These are phyloP conservation scores for Inonotus obliquus DNA, from an alignment of 1,284 basidiomycete species.

Conservation along the genomic window DNA sequence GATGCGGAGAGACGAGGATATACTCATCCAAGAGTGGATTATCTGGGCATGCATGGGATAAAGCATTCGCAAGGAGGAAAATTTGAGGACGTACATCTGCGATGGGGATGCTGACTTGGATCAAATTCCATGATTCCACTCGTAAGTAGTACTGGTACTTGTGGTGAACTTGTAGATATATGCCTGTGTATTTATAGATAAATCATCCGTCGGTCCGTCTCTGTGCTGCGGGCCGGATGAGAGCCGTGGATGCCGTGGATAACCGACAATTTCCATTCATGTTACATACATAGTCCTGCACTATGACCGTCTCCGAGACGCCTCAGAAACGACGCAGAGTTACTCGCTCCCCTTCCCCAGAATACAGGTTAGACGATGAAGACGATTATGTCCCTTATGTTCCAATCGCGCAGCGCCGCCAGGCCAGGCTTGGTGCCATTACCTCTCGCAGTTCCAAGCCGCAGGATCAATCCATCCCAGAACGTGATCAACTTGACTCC, in stretches of 20 bases:
- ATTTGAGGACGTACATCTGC: conserved; percentile 49
- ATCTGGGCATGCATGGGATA: conserved; percentile 46
- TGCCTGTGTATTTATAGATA: neutral
- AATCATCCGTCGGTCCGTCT: too few species aligned
- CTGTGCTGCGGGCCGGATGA: too few species aligned
- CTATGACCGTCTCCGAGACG: conserved; percentile 10
- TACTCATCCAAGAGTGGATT: conserved; percentile 80
- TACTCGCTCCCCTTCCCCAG: conserved; percentile 52
- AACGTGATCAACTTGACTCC: conserved; percentile 67
- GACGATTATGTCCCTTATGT: conserved; percentile 78
- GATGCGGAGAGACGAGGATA: conserved; percentile 82
- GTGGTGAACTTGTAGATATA: neutral
- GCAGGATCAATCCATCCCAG: conserved; percentile 40
- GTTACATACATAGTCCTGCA: neutral
- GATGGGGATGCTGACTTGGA: conserved; percentile 63
- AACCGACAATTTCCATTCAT: neutral
- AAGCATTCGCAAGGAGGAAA: conserved; percentile 7
- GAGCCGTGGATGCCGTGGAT: too few species aligned
- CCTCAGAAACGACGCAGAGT: conserved; percentile 43
- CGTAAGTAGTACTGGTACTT: neutral
- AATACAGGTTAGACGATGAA: conserved; percentile 59
- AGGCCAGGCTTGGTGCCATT: conserved; percentile 76
- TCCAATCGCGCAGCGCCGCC: conserved; percentile 81
- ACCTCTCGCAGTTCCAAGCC: conserved; percentile 51
- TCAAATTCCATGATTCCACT: conserved; percentile 51